Conservation (phyloP, 78 protist species). For the Chrysochromulina parva region DNA sequence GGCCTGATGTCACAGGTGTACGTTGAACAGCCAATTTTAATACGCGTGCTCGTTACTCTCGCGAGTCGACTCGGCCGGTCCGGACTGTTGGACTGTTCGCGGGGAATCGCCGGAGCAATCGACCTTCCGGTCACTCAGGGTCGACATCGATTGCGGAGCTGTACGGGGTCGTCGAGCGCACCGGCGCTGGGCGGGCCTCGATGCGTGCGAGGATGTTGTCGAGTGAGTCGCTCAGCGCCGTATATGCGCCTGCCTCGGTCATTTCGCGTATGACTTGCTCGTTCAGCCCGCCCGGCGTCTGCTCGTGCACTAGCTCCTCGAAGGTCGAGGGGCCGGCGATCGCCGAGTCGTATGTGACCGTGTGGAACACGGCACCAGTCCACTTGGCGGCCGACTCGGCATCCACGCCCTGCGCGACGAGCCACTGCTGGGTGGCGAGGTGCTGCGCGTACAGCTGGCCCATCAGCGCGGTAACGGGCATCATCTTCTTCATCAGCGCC, state of each 20-base stretch:
- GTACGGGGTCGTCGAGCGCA: too few species aligned
- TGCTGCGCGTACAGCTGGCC: slow-evolving; percentile 26
- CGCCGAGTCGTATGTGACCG: neutral
- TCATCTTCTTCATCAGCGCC: neutral
- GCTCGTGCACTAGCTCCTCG: neutral
- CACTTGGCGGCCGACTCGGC: neutral
- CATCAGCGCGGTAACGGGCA: neutral
- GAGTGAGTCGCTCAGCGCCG: neutral
- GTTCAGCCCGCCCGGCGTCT: neutral
- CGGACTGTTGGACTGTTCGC: too few species aligned
- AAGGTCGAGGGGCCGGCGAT: neutral
- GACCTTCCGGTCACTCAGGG: too few species aligned
- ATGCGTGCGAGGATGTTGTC: neutral
- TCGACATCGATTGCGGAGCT: too few species aligned
- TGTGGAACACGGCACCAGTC: neutral
- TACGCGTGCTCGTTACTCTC: too few species aligned
- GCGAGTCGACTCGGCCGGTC: too few species aligned
- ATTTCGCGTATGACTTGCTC: slow-evolving; percentile 5
- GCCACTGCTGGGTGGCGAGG: neutral
- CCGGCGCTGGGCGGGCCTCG: neutral
- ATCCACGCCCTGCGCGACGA: neutral
- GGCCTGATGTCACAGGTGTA: too few species aligned
- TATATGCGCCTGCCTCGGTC: neutral
- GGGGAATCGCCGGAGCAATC: too few species aligned
- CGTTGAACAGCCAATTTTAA: too few species aligned